Evolutionary conservation across 306 rosid genomes (phyloP).

Genomic region (Glycine soja): DNA sequence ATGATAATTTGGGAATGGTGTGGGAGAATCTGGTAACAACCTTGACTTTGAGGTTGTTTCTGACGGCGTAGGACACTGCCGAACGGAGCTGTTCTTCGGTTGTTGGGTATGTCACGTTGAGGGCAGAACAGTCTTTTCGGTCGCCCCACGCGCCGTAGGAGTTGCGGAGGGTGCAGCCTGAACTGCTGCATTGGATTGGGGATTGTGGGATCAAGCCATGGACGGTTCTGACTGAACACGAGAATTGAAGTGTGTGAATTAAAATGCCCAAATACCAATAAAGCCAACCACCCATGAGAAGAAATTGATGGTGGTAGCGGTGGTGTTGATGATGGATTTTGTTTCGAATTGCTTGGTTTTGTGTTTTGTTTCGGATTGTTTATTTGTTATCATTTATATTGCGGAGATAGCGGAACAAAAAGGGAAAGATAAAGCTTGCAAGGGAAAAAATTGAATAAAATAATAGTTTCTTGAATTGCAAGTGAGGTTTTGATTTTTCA

Average conservation of each 20-base stretch:
- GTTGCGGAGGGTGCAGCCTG: constrained; percentile 70
- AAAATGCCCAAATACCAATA: neutral
- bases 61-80: constrained; percentile 62
- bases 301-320: neutral
- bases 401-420: too few relatives aligned
- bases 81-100: constrained; percentile 63
- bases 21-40: constrained; percentile 70
- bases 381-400: too few relatives aligned
- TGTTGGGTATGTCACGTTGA: constrained; percentile 58
- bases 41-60: constrained; percentile 61
- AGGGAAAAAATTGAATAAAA: too few relatives aligned
- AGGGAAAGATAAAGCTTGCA: too few relatives aligned
- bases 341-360: too few relatives aligned
- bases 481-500: too few relatives aligned
- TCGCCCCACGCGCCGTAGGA: constrained; percentile 80
- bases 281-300: constrained; percentile 35
- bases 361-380: too few relatives aligned
- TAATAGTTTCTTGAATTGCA: too few relatives aligned
- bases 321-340: neutral
- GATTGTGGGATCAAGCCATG: constrained; percentile 54
- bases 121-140: constrained; percentile 56
- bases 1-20: constrained; percentile 69
- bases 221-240: constrained; percentile 6
- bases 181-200: constrained; percentile 58
- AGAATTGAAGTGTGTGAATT: constrained; percentile 30